phyloP scores from a whole-genome alignment of 306 rosid species.

The Amphicarpaea edgeworthii region DNA sequence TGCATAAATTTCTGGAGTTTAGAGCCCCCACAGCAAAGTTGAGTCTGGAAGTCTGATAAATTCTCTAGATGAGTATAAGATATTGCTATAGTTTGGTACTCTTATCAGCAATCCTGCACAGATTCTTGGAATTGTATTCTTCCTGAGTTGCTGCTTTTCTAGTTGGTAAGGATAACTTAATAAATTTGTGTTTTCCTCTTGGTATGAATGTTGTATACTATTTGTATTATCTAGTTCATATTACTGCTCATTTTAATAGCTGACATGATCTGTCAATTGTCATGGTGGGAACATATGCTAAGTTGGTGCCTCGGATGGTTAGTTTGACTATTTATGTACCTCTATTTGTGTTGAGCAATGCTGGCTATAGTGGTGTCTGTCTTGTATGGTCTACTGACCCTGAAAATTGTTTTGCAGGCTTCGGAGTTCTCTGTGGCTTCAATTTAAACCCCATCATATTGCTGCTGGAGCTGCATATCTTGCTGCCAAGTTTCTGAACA shows the following conservation, averaged over 20 bases:
- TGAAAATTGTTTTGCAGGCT: slow-evolving; percentile 69
- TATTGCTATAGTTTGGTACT: slow-evolving; percentile 83
- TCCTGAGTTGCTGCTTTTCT: slow-evolving; percentile 98
- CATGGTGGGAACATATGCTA: slow-evolving; percentile 65
- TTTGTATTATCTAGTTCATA: slow-evolving; percentile 50
- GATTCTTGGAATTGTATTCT: slow-evolving; percentile 92
- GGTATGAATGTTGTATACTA: slow-evolving; percentile 58
- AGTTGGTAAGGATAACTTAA: slow-evolving; percentile 89
- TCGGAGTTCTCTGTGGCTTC: slow-evolving; percentile 98
- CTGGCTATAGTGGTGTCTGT: slow-evolving; percentile 17
- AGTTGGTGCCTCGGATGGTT: slow-evolving; percentile 73
- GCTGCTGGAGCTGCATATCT: slow-evolving; percentile 98
- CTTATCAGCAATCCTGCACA: slow-evolving; percentile 91
- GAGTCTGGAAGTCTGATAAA: slow-evolving; percentile 79
- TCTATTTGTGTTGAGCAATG: slow-evolving; percentile 46
- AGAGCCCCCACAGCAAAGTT: slow-evolving; percentile 76
- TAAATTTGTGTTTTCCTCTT: slow-evolving; percentile 62
- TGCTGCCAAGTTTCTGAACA: slow-evolving; percentile 81
- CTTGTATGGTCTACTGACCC: slow-evolving; percentile 19
- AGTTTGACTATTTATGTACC: slow-evolving; percentile 61
- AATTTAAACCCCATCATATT: slow-evolving; percentile 92
- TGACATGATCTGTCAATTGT: slow-evolving; percentile 58
- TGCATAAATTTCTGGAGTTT: slow-evolving; percentile 71
- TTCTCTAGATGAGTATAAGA: slow-evolving; percentile 73
- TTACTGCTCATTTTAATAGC: slow-evolving; percentile 53